phyloP scores from a whole-genome alignment of 176 grass and related monocot genomes.

The Musa schizocarpa region DNA sequence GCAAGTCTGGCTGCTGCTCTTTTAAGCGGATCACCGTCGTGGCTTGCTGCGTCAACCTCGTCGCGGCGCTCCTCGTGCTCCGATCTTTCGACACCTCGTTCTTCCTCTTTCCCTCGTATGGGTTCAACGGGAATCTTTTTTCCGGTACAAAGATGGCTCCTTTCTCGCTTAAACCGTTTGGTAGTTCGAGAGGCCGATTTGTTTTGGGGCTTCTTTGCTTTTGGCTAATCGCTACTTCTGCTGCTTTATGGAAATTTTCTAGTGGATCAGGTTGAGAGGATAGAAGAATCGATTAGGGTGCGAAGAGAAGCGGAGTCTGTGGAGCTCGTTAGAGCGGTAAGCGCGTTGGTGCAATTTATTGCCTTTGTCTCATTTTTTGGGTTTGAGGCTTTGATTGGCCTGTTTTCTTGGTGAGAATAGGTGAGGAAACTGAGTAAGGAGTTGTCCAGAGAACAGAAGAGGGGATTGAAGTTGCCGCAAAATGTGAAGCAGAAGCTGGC shows the following conservation, averaged over 20 bases:
- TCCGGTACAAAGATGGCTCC: constrained; percentile 8
- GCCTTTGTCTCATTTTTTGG: constrained; percentile 7
- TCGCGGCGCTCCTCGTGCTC: constrained; percentile 65
- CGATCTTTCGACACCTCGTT: constrained; percentile 45
- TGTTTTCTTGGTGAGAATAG: constrained; percentile 23
- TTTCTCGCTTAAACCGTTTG: neutral
- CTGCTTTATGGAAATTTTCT: constrained; percentile 23
- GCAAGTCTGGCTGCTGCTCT: constrained; percentile 40
- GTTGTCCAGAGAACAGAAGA: constrained; percentile 39
- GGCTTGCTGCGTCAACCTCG: constrained; percentile 66
- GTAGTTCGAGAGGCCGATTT: neutral
- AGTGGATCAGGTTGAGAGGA: constrained; percentile 63
- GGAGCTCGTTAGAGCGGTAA: constrained; percentile 69
- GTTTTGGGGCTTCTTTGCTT: constrained; percentile 7
- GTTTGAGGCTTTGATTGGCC: neutral
- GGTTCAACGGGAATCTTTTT: neutral
- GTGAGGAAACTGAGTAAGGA: constrained; percentile 56
- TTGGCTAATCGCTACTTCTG: constrained; percentile 8
- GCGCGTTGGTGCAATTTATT: constrained; percentile 3
- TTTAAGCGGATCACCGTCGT: constrained; percentile 63
- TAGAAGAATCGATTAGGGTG: constrained; percentile 76
- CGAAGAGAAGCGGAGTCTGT: constrained; percentile 45
- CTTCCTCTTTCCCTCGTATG: constrained; percentile 1
- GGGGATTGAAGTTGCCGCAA: constrained; percentile 42
- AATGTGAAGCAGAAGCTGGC: constrained; percentile 57